These are phyloP conservation scores for Phyllosticta citriasiana DNA, from an alignment of 2,329 filamentous ascomycete genomes.

Conservation along the genomic window DNA sequence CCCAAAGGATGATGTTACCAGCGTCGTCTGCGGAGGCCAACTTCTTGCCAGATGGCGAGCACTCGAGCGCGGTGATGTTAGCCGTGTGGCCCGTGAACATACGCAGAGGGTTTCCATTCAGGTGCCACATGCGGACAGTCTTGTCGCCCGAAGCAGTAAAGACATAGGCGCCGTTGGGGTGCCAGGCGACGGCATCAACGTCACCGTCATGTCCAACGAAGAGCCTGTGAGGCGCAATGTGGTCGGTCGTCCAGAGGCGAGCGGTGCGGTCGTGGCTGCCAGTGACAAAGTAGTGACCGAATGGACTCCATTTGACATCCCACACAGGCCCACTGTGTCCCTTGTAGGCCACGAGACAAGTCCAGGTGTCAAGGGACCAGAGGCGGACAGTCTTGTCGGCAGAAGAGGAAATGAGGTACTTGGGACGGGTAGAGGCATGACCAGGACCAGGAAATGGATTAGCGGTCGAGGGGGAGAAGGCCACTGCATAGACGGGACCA, in stretches of 20 bases:
- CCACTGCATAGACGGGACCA: conserved; percentile 77
- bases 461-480: conserved; percentile 66
- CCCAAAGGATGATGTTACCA: conserved; percentile 91
- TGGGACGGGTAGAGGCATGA: conserved; percentile 46
- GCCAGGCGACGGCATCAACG: conserved; percentile 87
- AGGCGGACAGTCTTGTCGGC: conserved; percentile 81
- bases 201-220: conserved; percentile 88
- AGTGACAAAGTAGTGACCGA: conserved; percentile 89
- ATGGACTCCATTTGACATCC: conserved; percentile 81
- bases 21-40: conserved; percentile 84
- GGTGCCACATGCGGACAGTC: conserved; percentile 93
- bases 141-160: conserved; percentile 92
- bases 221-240: conserved; percentile 78
- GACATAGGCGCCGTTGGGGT: conserved; percentile 86
- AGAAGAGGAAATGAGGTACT: conserved; percentile 77
- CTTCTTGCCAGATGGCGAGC: conserved; percentile 77
- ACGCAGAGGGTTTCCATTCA: conserved; percentile 81
- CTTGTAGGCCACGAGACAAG: conserved; percentile 89
- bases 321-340: conserved; percentile 85
- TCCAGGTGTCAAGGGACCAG: conserved; percentile 87
- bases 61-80: conserved; percentile 74
- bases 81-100: conserved; percentile 88
- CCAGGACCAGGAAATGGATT: conserved; percentile 36
- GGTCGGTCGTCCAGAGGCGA: conserved; percentile 84
- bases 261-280: conserved; percentile 84